Conservation (phyloP, 2,329 filamentous ascomycete species). For the Phoma sp. region DNA sequence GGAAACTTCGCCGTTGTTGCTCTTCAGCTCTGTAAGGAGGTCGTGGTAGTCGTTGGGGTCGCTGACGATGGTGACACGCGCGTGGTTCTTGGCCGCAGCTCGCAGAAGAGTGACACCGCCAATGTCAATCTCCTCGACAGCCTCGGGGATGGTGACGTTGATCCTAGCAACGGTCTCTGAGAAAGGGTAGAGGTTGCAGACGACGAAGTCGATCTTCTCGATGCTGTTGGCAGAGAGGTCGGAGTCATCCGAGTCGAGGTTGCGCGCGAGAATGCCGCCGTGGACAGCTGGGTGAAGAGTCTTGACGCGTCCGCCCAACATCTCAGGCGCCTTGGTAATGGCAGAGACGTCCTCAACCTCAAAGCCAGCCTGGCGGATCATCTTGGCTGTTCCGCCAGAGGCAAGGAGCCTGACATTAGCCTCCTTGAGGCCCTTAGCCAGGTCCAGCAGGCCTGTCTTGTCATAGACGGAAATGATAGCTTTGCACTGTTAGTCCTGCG, state of each 20-base stretch:
- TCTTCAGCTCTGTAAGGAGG: slow-evolving; percentile 89
- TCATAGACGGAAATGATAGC: slow-evolving; percentile 98
- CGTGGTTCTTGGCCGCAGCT: slow-evolving; percentile 97
- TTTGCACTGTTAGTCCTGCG: slow-evolving; percentile 23
- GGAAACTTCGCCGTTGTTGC: slow-evolving; percentile 78
- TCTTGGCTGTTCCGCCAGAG: slow-evolving; percentile 91
- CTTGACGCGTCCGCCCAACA: slow-evolving; percentile 92
- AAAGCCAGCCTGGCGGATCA: slow-evolving; percentile 96
- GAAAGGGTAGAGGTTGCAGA: slow-evolving; percentile 99
- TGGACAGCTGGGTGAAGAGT: slow-evolving; percentile 91
- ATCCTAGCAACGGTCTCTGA: slow-evolving; percentile 97
- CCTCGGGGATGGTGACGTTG: slow-evolving; percentile 95
- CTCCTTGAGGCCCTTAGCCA: slow-evolving; percentile 48
- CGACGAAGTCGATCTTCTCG: slow-evolving; percentile 52
- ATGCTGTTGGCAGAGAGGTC: slow-evolving; percentile 69
- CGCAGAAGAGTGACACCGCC: slow-evolving; percentile 93
- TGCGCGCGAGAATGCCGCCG: slow-evolving; percentile 86
- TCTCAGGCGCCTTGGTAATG: slow-evolving; percentile 93
- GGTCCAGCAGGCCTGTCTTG: slow-evolving; percentile 73
- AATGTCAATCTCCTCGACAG: slow-evolving; percentile 98
- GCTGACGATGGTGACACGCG: slow-evolving; percentile 91
- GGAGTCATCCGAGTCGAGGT: slow-evolving; percentile 94
- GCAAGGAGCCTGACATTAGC: slow-evolving; percentile 69
- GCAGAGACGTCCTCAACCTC: slow-evolving; percentile 97
- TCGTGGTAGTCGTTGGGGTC: slow-evolving; percentile 92